Base-by-base conservation (phyloP, 148 eudicot genomes). In the Chenopodium quinoa region DNA sequence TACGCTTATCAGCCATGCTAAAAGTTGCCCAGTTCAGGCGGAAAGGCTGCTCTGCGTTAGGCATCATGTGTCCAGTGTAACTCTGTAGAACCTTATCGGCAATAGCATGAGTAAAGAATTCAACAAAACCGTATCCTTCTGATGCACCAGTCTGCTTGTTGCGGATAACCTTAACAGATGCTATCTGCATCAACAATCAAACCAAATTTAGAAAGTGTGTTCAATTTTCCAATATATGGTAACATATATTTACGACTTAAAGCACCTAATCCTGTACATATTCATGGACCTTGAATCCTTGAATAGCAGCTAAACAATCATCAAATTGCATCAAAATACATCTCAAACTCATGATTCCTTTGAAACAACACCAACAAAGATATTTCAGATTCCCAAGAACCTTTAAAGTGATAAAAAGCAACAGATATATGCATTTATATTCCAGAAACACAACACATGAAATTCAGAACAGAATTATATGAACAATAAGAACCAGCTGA, bases 51-150 rank as follows among this genome's bases (percentile, higher is more conserved):
- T 96, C 97, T 19, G 93, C 82, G 65, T 92, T 90, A 37, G 95
- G 98, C 99, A 96, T 96, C 71, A 84, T 78, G 79, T 83, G 70
- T 67, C 91, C 86, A 77, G 86, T n/a, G 75, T 85, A 92, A 63
- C 72, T 83, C 79, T 92, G 97, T 12, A 96, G 86, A 66, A 88
- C 93, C 83, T 93, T 91, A 68, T 93, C 98, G 10, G 99, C 99
- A 34, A 85, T 88, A 68, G 91, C 81, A 79, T 96, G 98, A 73
- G 94, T 79, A 48, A 40, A 67, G 75, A 93, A 93, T 76, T 96
- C 98, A 11, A 96, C 97, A 85, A 96, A 96, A 82, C 99, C 99
- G 68, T 96, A 96, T 64, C 99, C 99, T 87, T 96, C 99, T 20
- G 99, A 89, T 63, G 87, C 73, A 7, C 91, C 91, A 40, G 92